Conservation (phyloP, 768 basidiomycete genomes). For the Kwoniella sp. region DNA sequence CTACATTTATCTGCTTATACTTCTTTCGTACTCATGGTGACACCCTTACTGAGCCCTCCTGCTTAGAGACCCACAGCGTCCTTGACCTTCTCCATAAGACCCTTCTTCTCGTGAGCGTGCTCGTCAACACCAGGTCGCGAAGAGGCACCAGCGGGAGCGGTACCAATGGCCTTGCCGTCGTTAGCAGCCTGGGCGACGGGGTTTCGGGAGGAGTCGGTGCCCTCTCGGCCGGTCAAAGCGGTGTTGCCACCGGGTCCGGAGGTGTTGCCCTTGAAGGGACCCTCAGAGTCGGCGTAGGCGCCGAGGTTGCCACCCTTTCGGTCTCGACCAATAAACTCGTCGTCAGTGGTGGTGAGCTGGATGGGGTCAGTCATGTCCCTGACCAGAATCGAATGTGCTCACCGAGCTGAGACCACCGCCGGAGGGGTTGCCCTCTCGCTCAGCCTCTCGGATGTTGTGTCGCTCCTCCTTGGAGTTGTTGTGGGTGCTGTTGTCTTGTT, state of each 20-base stretch:
- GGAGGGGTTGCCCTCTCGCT: no score
- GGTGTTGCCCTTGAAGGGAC: slow-evolving; percentile 29
- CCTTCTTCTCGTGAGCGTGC: slow-evolving; percentile 9
- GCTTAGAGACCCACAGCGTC: slow-evolving; percentile 8
- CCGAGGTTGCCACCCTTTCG: slow-evolving; percentile 20
- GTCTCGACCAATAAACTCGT: slow-evolving; percentile 36
- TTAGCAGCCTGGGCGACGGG: slow-evolving; percentile 34
- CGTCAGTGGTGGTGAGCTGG: slow-evolving; percentile 34
- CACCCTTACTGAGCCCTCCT: background rate
- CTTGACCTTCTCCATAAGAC: slow-evolving; percentile 20
- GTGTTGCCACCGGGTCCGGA: slow-evolving; percentile 29
- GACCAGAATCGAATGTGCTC: background rate
- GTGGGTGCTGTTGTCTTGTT: no score
- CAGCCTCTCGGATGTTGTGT: no score
- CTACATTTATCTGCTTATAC: slow-evolving; percentile 6
- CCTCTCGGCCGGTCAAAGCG: slow-evolving; percentile 43
- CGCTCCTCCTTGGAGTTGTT: no score
- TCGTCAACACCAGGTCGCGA: slow-evolving; percentile 6
- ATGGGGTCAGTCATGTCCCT: background rate
- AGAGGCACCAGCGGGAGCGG: slow-evolving; percentile 5
- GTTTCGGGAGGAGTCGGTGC: slow-evolving; percentile 23
- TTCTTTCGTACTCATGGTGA: background rate
- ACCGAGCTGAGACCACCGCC: no score
- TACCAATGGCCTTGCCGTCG: slow-evolving; percentile 2
- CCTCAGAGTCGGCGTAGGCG: slow-evolving; percentile 33